Base-by-base conservation (phyloP, 2,329 filamentous ascomycete species). In the Phoma herbarum region DNA sequence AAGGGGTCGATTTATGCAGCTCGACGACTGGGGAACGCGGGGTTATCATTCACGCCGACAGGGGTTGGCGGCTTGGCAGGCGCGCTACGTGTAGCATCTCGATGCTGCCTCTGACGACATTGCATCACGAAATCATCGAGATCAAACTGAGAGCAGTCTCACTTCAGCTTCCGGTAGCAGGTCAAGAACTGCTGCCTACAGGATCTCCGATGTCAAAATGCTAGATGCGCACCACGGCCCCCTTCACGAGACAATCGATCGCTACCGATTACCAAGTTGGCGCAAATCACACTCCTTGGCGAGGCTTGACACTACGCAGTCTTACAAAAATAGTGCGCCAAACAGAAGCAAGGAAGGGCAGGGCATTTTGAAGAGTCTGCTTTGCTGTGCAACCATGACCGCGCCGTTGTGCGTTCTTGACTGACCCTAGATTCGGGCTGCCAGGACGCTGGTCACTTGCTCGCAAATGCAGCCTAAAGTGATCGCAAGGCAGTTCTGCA, bases 251-350 rank as follows among this genome's bases (percentile, higher is more conserved):
- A 60, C 45, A 57, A 58, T 50, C 51, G 60, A 68, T 66, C 60
- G 54, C 59, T 45, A 57, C 42, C 41, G n/a, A 47, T 52, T 43
- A 52, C 54, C 54, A 56, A 61, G 61, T 63, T 61, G 55, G 50
- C 50, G 52, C 63, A 55, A 57, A 59, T 52, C 45, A 44, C 47
- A 33, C 48, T 46, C 61, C 70, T 73, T 73, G 67, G 69, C 69
- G 41, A 70, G 61, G 69, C 68, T 68, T 73, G 65, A 64, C 56
- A 29, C 51, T 43, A 61, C 63, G 62, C 62, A 58, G 62, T 59
- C 52, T 62, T 55, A 51, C 64, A 69, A 70, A 68, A 73, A 73
- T 74, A 72, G 66, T 62, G 54, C 48, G 64, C 54, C 61, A 64
- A 61, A 62, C 33, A 65, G 43, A 53, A 62, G 58, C 57, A 63